Evolutionary conservation across 192 early-diverging fungal species (phyloP), one percentile per base, ranked within the genome.

Genomic region (Entomortierella lignicola): DNA sequence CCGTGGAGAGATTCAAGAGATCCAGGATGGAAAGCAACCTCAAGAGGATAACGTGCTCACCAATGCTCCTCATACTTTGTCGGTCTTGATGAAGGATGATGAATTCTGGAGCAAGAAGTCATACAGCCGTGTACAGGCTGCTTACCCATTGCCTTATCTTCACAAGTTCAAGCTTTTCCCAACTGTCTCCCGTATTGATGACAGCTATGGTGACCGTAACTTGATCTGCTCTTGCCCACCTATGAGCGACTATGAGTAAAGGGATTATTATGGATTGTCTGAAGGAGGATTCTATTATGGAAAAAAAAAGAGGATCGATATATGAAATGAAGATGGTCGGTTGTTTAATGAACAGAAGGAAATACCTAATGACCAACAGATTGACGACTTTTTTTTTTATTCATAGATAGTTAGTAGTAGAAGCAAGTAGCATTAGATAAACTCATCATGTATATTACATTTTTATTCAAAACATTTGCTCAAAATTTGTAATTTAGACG

Each of bases 151-250:
- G 83, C 80, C 89, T 8, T 81, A 87, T 32, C 86, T 99, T 68
- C 85, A 87, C 63, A 91, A 92, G 81, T 90, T 90, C 86, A 99
- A 99, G 92, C 97, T 99, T 84, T 99, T 96, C 95, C 98, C 98
- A 25, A 92, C 92, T n/a, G 92, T 96, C 31, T 87, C 91, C 25
- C 88, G 98, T 58, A 86, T 94, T 64, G 98, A 99, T 79, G 98
- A 99, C 75, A 93, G 95, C 26, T 97, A 90, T 69, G 98, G 98
- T 39, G 98, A 99, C 74, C 84, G 92, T 32, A 95, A 98, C 86
- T 85, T 99, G 77, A 82, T 95, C 66, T 99, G 98, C 86, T 93
- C 95, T 57, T 99, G 98, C 82, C 98, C 98, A 57, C 94, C 96
- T 1, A 90, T 97, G 71, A 92, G 93, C 60, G 92, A 93, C 69